These are phyloP conservation scores for Urostyla sp. DNA, from an alignment of 73 alveolate species.

Conservation along the genomic window DNA sequence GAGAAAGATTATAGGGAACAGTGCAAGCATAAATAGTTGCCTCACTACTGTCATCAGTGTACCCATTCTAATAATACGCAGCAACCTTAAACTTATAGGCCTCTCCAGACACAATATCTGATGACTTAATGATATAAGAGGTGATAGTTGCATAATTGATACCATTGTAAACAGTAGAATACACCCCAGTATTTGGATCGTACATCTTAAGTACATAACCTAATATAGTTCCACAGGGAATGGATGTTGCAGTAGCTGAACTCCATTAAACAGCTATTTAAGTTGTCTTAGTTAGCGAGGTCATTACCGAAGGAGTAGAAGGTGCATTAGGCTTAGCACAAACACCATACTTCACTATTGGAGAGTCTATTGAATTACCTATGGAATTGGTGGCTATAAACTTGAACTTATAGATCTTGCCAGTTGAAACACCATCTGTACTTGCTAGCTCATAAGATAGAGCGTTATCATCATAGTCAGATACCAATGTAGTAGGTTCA, in stretches of 20 bases:
- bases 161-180: slow-evolving; percentile 13
- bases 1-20: slow-evolving; percentile 54
- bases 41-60: slow-evolving; percentile 60
- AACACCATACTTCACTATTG: slow-evolving; percentile 19
- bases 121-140: slow-evolving; percentile 42
- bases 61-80: slow-evolving; percentile 66
- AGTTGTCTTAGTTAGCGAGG: background rate
- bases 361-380: slow-evolving; percentile 31
- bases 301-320: slow-evolving; percentile 30
- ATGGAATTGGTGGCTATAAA: slow-evolving; percentile 45
- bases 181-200: slow-evolving; percentile 28
- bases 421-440: background rate
- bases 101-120: slow-evolving; percentile 43
- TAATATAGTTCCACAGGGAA: slow-evolving; percentile 28
- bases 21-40: slow-evolving; percentile 57
- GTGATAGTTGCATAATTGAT: slow-evolving; percentile 35
- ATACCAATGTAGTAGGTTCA: slow-evolving; percentile 45
- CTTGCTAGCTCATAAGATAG: slow-evolving; percentile 28
- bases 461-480: slow-evolving; percentile 53
- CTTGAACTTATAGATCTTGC: slow-evolving; percentile 56
- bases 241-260: slow-evolving; percentile 30
- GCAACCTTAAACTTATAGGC: slow-evolving; percentile 56
- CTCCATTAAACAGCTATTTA: slow-evolving; percentile 60
- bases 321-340: slow-evolving; percentile 58
- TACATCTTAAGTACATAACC: slow-evolving; percentile 30